Evolutionary conservation across 2,329 filamentous ascomycete genomes (phyloP), one percentile per base, ranked within the genome.

Genomic region (Epichloe aotearoae): DNA sequence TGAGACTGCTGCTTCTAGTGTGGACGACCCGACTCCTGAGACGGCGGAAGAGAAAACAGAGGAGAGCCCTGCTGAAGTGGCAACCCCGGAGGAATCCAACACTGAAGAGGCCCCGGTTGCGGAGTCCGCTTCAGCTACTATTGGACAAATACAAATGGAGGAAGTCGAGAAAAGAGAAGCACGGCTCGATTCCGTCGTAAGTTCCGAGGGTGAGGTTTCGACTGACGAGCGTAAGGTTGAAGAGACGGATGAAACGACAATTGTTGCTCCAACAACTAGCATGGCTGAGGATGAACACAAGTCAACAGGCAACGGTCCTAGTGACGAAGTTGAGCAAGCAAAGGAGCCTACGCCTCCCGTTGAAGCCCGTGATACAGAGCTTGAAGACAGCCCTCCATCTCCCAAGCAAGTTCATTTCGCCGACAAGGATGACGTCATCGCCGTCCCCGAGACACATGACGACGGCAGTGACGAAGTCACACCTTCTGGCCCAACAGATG

Each of bases 361-460:
- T 46, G 4, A 7, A n/a, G 30, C 33, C n/a, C 15, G 6, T 36
- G 4, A 15, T 11, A 30, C 3, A 14, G 44, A 23, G 17, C 11
- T 11, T 14, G 33, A 19, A 30, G 39, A 43, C 1, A 39, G n/a
- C 17, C 42, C n/a, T 26, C 8, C 42, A n/a, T 34, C 42, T 8
- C 42, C 51, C 12, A 53, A 54, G 45, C 48, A 54, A 34, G 51
- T 53, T 44, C 51, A 52, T 15, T 54, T 53, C 44, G 45, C 53
- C n/a, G 48, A 53, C 26, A 37, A 51, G 5, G 44, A 53, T 23
- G 53, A 55, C 8, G 46, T 43, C 5, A 51, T 54, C 19, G 39
- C 33, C 8, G 26, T 2, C 2, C 15, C 44, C 7, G 41, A 19
- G 15, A 23, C 19, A 10, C 34, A 36, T 15, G 14, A 46, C 12